These are phyloP conservation scores for Lactarius sp. DNA, from an alignment of 768 basidiomycete species.

Conservation along the genomic window DNA sequence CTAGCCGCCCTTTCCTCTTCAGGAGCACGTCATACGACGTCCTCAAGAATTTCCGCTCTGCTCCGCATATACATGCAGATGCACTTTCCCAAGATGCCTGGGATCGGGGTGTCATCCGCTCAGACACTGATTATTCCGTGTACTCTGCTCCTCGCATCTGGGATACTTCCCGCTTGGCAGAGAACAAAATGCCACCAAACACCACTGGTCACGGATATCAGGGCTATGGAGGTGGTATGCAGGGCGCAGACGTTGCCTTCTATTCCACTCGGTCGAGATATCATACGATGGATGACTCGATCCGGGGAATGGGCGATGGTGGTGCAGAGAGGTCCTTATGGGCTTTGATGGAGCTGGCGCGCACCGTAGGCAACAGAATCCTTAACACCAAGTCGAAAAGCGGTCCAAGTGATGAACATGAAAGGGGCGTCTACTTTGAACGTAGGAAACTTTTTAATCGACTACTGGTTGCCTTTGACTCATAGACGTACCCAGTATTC, in stretches of 20 bases:
- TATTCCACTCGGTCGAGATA: slow-evolving; percentile 70
- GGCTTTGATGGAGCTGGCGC: slow-evolving; percentile 71
- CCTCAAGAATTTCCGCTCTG: slow-evolving; percentile 49
- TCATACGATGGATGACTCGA: slow-evolving; percentile 69
- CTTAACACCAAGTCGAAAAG: slow-evolving; percentile 37
- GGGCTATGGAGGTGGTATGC: slow-evolving; percentile 39
- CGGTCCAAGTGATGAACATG: slow-evolving; percentile 25
- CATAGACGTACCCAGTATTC: slow-evolving; percentile 45
- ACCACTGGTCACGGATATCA: slow-evolving; percentile 5
- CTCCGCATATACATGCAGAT: slow-evolving; percentile 68
- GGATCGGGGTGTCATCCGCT: slow-evolving; percentile 56
- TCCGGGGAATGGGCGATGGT: slow-evolving; percentile 46
- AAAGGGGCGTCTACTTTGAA: slow-evolving; percentile 63
- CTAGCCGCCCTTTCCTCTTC: slow-evolving; percentile 71
- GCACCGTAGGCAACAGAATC: slow-evolving; percentile 50
- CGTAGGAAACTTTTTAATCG: slow-evolving; percentile 38
- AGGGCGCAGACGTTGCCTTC: slow-evolving; percentile 76
- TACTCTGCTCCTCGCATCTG: slow-evolving; percentile 38
- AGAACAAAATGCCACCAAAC: neutral
- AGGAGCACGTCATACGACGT: slow-evolving; percentile 59
- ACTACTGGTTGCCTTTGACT: neutral
- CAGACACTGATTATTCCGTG: slow-evolving; percentile 68
- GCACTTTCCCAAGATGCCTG: slow-evolving; percentile 68
- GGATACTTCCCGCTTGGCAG: neutral
- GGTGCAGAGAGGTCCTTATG: slow-evolving; percentile 59